Evolutionary conservation across 108 stramenopile species (phyloP), one percentile per base, ranked within the genome.

Genomic region (Cyclotella baltica): DNA sequence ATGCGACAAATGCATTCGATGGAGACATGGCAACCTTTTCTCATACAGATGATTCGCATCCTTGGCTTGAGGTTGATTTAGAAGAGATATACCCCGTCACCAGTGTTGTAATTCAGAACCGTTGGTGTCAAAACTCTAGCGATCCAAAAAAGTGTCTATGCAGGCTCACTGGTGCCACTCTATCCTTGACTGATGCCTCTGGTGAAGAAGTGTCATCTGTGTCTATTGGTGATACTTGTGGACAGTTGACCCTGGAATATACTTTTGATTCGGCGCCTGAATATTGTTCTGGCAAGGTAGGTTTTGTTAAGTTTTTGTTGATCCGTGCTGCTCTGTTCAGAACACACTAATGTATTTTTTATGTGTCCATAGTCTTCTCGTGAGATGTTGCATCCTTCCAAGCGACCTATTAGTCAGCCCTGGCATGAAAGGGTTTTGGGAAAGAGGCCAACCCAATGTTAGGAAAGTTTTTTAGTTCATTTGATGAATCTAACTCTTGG

Each of bases 1-100:
- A 56, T 27, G 55, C 55, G 25, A 23, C 20, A n/a, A 56, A 56
- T 56, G 55, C 55, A 4, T n/a, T 56, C 25, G 55, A 56, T 56
- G 55, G 55, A 2, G 22, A 56, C 23, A 25, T 5, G 1, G 55
- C 25, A 1, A 56, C 55, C 5, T 56, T 56, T 25, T 27, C 55
- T 25, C 55, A 56, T 1, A 56, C 55, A 23, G 5, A 27, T 56
- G 55, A 56, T 22, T 2, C 55, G 2, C 20, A 56, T 56, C 11
- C 55, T 25, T 56, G 55, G 55, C 25, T 22, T 1, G 25, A 56
- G 55, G 22, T 56, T 1, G 55, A 56, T 5, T 27, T 56, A 3
- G 55, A 23, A 56, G 55, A 25, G 0, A 25, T 3, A 1, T 56
- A 25, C 25, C 1, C 47, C 47, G n/a, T 48, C 6, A 2, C 19